Evolutionary conservation across 2,329 filamentous ascomycete genomes (phyloP).

Genomic region (Rhexocercosporidium sp.): DNA sequence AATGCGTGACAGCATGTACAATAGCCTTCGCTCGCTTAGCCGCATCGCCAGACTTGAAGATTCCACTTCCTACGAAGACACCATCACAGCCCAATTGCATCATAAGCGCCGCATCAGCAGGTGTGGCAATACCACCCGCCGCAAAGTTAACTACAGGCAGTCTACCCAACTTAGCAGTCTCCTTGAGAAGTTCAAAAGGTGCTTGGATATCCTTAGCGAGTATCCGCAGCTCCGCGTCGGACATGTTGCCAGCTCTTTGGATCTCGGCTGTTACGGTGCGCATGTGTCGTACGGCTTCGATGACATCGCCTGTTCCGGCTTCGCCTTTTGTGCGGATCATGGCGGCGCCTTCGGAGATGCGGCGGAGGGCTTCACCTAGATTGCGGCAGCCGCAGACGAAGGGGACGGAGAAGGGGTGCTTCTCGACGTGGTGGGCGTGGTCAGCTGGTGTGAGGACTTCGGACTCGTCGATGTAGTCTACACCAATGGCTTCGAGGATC

Average conservation of each 20-base stretch:
- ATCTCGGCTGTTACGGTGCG: constrained; percentile 87
- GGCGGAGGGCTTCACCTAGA: constrained; percentile 88
- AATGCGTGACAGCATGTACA: constrained; percentile 92
- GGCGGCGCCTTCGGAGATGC: constrained; percentile 91
- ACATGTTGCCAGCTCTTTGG: constrained; percentile 67
- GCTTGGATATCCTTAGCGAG: constrained; percentile 82
- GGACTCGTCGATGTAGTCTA: constrained; percentile 98
- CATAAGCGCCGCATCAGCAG: constrained; percentile 95
- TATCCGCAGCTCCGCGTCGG: constrained; percentile 75
- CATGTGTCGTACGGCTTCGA: constrained; percentile 97
- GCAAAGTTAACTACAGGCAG: constrained; percentile 98
- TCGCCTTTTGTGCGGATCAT: constrained; percentile 99
- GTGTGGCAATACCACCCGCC: constrained; percentile 98
- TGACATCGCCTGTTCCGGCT: constrained; percentile 94
- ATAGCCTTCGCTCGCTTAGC: constrained; percentile 91
- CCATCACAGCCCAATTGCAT: constrained; percentile 99
- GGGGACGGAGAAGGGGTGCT: constrained; percentile 79
- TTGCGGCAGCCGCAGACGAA: constrained; percentile 98
- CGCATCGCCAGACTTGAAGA: constrained; percentile 96
- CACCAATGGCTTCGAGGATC: constrained; percentile 92
- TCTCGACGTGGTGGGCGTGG: constrained; percentile 88
- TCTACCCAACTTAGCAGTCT: constrained; percentile 85
- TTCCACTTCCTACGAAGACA: constrained; percentile 94
- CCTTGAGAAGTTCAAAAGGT: constrained; percentile 78
- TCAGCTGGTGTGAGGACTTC: constrained; percentile 98